Base-by-base conservation (phyloP, 768 basidiomycete species). In the Serpula lacrymans region DNA sequence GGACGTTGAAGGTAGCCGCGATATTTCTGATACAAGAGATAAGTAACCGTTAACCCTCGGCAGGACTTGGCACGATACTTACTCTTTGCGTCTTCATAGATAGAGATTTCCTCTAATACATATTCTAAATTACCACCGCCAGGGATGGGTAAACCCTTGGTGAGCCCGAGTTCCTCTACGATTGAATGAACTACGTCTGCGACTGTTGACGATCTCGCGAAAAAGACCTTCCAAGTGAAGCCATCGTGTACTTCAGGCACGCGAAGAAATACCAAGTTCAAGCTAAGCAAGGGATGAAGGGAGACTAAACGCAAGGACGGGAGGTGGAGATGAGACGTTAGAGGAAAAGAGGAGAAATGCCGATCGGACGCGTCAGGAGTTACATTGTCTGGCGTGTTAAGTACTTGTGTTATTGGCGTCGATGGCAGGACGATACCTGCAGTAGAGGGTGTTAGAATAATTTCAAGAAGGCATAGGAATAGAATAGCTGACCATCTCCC, bases 211-310 rank as follows among this genome's bases (percentile, higher is more conserved):
- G 59, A 63, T 40, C 72, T 71, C 4, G 84, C 75, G 40, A 90
- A 68, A 60, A 81, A 92, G 28, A 78, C 48, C 37, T 71, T 80
- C 68, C 82, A 80, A 47, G 66, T 52, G 51, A 82, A 88, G 2
- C 72, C 82, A 50, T 91, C 89, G 37, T 82, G 75, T 42, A 91
- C 77, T 57, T 88, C 84, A 2, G 87, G 87, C 12, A 91, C 76
- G 32, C 84, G 78, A 30, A 73, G 58, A 59, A 88, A 85, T 0
- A 68, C 54, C 27, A 86, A 53, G 2, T 65, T 60, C 16, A 83
- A 30, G 0, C 70, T 69, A n/a, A 87, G 69, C 12, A 67, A 59
- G 4, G 80, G 73, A 49, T 90, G 77, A 2, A 82, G 67, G 5
- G 84, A 84, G 2, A 91, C 80, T 30, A 93, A 67, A 1, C 88